Conservation (phyloP, 1,284 basidiomycete species). For the Pseudozyma sp. region DNA sequence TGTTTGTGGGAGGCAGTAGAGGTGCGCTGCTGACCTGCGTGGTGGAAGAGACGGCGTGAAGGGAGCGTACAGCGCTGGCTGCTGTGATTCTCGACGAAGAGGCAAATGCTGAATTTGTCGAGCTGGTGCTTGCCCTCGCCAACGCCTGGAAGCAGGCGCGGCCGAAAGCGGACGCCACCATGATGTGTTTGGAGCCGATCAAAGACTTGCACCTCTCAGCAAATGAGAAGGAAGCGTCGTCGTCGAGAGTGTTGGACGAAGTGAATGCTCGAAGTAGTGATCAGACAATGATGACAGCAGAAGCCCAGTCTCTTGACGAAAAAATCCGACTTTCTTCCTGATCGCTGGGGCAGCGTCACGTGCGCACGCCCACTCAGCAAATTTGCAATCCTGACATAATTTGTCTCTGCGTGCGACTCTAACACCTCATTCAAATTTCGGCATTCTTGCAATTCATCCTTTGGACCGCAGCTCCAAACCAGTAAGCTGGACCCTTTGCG, state of each 20-base stretch:
- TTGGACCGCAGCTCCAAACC: too few relatives aligned
- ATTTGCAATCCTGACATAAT: slow-evolving; percentile 20
- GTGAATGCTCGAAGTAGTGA: not conserved
- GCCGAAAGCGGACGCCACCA: slow-evolving; percentile 31
- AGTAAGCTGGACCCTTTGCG: too few relatives aligned
- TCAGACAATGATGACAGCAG: slow-evolving; percentile 2
- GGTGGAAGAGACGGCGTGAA: slow-evolving; percentile 32
- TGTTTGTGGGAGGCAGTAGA: not conserved
- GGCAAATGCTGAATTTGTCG: slow-evolving; percentile 25
- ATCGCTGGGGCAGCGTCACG: slow-evolving; percentile 28
- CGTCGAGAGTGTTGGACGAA: not conserved
- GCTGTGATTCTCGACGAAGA: slow-evolving; percentile 33
- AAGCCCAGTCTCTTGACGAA: slow-evolving; percentile 17
- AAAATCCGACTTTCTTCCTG: slow-evolving; percentile 38
- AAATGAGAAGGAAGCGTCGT: not conserved
- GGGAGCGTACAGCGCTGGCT: slow-evolving; percentile 7
- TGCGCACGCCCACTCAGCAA: slow-evolving; percentile 6
- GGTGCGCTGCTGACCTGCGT: slow-evolving; percentile 18
- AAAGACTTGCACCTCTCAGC: too few relatives aligned
- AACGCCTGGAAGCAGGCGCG: slow-evolving; percentile 36
- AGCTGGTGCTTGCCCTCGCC: slow-evolving; percentile 19
- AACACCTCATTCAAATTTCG: not conserved
- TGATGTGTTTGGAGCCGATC: not conserved
- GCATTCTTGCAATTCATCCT: too few relatives aligned
- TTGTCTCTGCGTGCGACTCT: not conserved